phyloP scores from a whole-genome alignment of 768 basidiomycete genomes.

The Hericium coralloides region DNA sequence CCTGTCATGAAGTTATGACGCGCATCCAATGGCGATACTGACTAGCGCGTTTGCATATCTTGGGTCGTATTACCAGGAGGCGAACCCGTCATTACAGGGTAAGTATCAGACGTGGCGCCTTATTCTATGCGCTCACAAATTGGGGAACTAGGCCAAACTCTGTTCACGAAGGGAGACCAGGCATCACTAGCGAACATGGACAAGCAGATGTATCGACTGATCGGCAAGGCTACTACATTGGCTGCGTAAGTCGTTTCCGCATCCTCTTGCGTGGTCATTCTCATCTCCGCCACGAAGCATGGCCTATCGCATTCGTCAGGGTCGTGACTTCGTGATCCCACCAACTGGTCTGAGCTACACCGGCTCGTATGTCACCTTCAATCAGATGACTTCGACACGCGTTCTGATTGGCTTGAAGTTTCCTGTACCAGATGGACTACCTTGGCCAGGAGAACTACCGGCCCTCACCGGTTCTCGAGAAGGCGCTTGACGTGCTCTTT shows the following conservation, averaged over 20 bases:
- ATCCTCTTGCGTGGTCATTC: not conserved
- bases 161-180: constrained; percentile 61
- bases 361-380: constrained; percentile 51
- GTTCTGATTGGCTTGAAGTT: constrained; percentile 31
- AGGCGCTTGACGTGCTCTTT: constrained; percentile 83
- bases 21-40: constrained; percentile 88
- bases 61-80: constrained; percentile 81
- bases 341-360: constrained; percentile 79
- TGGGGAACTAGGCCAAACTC: constrained; percentile 51
- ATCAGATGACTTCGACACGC: not conserved
- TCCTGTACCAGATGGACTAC: constrained; percentile 88
- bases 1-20: constrained; percentile 57
- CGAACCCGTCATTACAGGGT: constrained; percentile 85
- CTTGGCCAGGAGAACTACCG: constrained; percentile 61
- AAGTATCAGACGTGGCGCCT: constrained; percentile 6
- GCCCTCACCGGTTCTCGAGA: constrained; percentile 80
- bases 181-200: constrained; percentile 75
- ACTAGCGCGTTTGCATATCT: constrained; percentile 83
- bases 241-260: constrained; percentile 53
- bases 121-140: not conserved
- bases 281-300: constrained; percentile 37
- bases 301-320: constrained; percentile 90
- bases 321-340: constrained; percentile 78
- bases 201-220: constrained; percentile 83
- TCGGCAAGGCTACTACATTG: constrained; percentile 83